Base-by-base conservation (phyloP, 768 basidiomycete species). In the Astraeus odoratus region DNA sequence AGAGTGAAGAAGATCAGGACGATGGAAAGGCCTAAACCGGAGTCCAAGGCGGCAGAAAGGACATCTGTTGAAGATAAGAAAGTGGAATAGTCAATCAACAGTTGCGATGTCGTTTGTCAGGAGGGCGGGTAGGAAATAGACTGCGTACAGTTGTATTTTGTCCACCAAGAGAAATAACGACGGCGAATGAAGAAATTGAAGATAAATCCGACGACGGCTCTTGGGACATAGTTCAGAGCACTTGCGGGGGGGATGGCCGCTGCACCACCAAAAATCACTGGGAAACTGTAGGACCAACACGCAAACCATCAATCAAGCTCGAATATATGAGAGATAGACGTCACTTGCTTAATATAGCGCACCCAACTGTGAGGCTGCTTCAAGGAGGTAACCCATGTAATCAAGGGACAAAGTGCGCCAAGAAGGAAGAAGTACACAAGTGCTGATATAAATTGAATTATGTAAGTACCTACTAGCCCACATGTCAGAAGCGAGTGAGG, bases 351-450 rank as follows among this genome's bases (percentile, higher is more conserved):
- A 71, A 85, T 56, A 57, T 79, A 81, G 50, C 76, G 75, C 39
- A 79, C 55, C 53, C 70, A 75, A 56, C 74, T 71, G 47, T 81
- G 76, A 20, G 86, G 83, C 69, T 73, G 91, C 55, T 69, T 76
- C 55, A 70, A 63, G 41, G 72, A 66, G 46, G 81, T 55, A 49
- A 79, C 47, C 57, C 74, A 88, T 31, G 74, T 70, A 38, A 75
- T 43, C 45, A 75, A 24, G 0, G 88, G 88, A 41, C 75, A 72
- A 41, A 81, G 9, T 39, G 80, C 74, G 15, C 90, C 90, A 45
- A 84, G 57, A 46, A 88, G 75, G 83, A 92, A 92, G 68, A 86
- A 89, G 61, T 79, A 80, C 3, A 74, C 57, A n/a, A 90, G 71
- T 20, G 22, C 37, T 39, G 23, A 22, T 6, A 24, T 18, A 5